These are phyloP conservation scores for Pseudocercospora vitis DNA, from an alignment of 2,329 filamentous ascomycete genomes.

Conservation along the genomic window DNA sequence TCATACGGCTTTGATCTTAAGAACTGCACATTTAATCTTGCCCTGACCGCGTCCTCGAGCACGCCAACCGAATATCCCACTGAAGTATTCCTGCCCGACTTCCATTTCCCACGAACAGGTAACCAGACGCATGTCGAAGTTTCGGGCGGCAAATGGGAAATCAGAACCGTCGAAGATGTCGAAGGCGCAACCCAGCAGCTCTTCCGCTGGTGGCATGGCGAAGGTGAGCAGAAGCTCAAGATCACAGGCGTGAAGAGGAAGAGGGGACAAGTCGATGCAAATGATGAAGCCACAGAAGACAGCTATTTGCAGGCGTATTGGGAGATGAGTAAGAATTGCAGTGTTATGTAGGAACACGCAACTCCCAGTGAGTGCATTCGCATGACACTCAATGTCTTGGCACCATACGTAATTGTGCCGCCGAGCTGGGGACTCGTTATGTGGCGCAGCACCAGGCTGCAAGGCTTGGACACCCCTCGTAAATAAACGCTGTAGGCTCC, in stretches of 20 bases:
- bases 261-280: slow-evolving; percentile 38
- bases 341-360: slow-evolving; percentile 42
- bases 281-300: slow-evolving; percentile 61
- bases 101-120: slow-evolving; percentile 72
- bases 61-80: slow-evolving; percentile 69
- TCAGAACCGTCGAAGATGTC: slow-evolving; percentile 70
- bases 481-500: not conserved
- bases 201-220: slow-evolving; percentile 89
- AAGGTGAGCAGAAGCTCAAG: slow-evolving; percentile 77
- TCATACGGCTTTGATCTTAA: slow-evolving; percentile 79
- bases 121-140: slow-evolving; percentile 68
- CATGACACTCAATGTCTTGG: not conserved
- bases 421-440: not conserved
- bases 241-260: slow-evolving; percentile 72
- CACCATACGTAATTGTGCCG: not conserved
- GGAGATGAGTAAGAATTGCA: slow-evolving; percentile 43
- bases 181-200: slow-evolving; percentile 64
- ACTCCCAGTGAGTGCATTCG: too few species aligned
- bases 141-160: slow-evolving; percentile 85
- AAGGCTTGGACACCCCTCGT: not conserved
- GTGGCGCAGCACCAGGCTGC: slow-evolving; percentile 5
- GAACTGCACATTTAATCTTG: slow-evolving; percentile 73
- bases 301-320: slow-evolving; percentile 71
- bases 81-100: slow-evolving; percentile 82
- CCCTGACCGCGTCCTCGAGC: slow-evolving; percentile 61